These are phyloP conservation scores for Verticillium zaregamsianum DNA, from an alignment of 2,329 filamentous ascomycete species.

Conservation along the genomic window DNA sequence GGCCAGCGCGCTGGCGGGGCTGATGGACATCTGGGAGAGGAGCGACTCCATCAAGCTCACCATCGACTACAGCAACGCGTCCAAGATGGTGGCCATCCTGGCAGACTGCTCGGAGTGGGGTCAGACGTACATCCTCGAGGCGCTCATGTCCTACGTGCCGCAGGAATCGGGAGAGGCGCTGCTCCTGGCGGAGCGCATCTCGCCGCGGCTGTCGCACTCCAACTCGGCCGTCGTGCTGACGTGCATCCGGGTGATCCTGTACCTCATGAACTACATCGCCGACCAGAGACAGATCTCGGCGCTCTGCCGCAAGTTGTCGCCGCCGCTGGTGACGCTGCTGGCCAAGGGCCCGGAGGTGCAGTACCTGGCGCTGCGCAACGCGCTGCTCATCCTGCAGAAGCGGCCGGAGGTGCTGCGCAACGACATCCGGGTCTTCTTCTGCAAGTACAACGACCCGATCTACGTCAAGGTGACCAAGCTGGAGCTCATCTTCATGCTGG, in stretches of 20 bases:
- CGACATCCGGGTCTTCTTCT: slow-evolving; percentile 98
- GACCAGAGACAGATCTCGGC: slow-evolving; percentile 84
- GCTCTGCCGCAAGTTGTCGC: slow-evolving; percentile 88
- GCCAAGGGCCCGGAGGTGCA: slow-evolving; percentile 98
- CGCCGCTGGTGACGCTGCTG: slow-evolving; percentile 87
- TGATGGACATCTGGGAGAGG: slow-evolving; percentile 98
- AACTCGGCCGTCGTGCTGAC: slow-evolving; percentile 96
- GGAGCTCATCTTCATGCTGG: slow-evolving; percentile 98
- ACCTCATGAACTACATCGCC: slow-evolving; percentile 97
- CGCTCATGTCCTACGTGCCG: slow-evolving; percentile 95
- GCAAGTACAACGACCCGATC: slow-evolving; percentile 99
- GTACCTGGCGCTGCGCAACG: slow-evolving; percentile 90
- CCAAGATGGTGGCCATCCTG: slow-evolving; percentile 95
- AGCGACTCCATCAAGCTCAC: slow-evolving; percentile 97
- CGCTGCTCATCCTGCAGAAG: slow-evolving; percentile 86
- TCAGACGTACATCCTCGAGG: slow-evolving; percentile 96
- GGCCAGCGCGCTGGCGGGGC: slow-evolving; percentile 80
- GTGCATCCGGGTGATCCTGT: slow-evolving; percentile 92
- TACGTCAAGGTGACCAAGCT: slow-evolving; percentile 99
- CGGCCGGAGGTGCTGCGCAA: slow-evolving; percentile 90
- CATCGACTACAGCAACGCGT: slow-evolving; percentile 95
- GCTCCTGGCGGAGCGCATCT: slow-evolving; percentile 86
- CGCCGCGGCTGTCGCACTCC: slow-evolving; percentile 92
- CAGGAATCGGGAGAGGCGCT: slow-evolving; percentile 85
- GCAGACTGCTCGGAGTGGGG: slow-evolving; percentile 99